A percentile compares a stretch with the other conserved stretches of the same genome.
Conservation (phyloP, 2,329 filamentous ascomycete species). For the Clonostachys chloroleuca region DNA sequence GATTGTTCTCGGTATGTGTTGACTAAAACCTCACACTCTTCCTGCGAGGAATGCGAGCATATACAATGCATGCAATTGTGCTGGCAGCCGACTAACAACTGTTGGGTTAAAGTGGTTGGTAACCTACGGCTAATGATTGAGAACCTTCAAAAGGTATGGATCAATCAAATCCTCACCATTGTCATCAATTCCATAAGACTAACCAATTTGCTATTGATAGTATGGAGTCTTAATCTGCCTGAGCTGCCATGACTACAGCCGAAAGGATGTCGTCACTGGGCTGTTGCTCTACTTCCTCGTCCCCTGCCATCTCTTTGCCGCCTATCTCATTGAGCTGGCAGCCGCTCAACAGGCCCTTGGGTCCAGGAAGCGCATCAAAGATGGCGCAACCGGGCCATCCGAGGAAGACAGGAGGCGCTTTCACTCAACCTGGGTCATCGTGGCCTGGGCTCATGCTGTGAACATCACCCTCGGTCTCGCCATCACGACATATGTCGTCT, state of each 20-base stretch:
- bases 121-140: constrained; percentile 94
- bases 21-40: background rate
- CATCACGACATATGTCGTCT: constrained; percentile 81
- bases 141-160: constrained; percentile 81
- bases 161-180: background rate
- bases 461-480: constrained; percentile 80
- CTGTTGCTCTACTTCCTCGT: constrained; percentile 79
- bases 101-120: constrained; percentile 63
- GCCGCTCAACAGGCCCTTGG: constrained; percentile 76
- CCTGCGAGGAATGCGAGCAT: background rate
- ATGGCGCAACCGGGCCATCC: constrained; percentile 41
- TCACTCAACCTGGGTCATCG: constrained; percentile 71
- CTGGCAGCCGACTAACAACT: background rate
- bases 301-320: constrained; percentile 84
- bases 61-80: constrained; percentile 5
- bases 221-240: constrained; percentile 95
- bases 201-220: constrained; percentile 34
- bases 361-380: constrained; percentile 50
- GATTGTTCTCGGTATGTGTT: constrained; percentile 70
- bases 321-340: constrained; percentile 82
- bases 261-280: constrained; percentile 72
- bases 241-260: constrained; percentile 81
- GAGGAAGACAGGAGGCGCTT: constrained; percentile 63
- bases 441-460: constrained; percentile 75
- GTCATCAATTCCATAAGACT: background rate